These are phyloP conservation scores for Oxyria digyna DNA, from an alignment of 148 eudicot genomes.

Conservation along the genomic window DNA sequence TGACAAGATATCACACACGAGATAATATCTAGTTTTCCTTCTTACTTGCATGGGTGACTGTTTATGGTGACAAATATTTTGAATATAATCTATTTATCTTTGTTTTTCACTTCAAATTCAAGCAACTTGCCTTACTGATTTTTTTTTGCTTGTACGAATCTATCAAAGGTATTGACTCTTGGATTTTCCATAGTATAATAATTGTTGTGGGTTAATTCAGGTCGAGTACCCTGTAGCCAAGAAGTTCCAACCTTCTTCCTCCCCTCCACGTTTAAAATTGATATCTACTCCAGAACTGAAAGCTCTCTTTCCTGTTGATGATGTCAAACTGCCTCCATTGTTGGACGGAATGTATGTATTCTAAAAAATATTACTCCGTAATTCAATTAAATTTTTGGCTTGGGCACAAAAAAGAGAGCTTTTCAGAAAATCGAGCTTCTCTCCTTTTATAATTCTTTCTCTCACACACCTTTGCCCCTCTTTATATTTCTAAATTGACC, in stretches of 20 bases:
- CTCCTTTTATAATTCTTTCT: too few species aligned
- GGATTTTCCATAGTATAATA: neutral
- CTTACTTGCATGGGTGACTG: too few species aligned
- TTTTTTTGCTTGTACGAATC: neutral
- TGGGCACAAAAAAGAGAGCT: too few species aligned
- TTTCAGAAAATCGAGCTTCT: too few species aligned
- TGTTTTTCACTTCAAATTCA: neutral
- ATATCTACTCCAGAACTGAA: slow-evolving; percentile 71
- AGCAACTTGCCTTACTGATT: neutral
- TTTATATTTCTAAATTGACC: too few species aligned
- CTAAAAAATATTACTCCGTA: neutral
- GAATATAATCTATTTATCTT: neutral
- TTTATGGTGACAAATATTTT: neutral
- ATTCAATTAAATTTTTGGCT: neutral
- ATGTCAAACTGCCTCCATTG: slow-evolving; percentile 84
- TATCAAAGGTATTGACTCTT: neutral
- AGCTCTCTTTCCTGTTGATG: slow-evolving; percentile 74
- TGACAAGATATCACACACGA: neutral
- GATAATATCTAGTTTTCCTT: too few species aligned
- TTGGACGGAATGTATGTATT: slow-evolving; percentile 68
- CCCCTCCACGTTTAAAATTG: slow-evolving; percentile 70
- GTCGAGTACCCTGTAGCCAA: slow-evolving; percentile 71
- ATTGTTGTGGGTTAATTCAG: slow-evolving; percentile 26
- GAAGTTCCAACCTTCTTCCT: slow-evolving; percentile 46
- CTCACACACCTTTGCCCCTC: too few species aligned